Conservation (phyloP, 345 rosid genomes). For the Dipteronia sinensis region DNA sequence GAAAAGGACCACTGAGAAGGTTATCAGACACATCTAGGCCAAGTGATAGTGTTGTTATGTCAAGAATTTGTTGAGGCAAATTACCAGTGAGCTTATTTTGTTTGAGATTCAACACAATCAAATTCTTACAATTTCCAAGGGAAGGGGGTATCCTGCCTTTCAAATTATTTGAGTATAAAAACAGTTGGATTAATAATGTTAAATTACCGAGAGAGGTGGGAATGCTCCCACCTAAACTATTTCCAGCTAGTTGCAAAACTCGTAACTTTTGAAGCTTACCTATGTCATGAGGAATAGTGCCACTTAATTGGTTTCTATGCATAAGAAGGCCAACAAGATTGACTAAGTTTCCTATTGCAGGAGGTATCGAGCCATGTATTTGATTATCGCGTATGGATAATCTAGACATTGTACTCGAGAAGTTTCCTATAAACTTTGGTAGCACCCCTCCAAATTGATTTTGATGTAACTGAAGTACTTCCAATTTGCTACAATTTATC, state of each 20-base stretch:
- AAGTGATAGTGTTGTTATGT: no score
- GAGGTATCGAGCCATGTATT: conserved; percentile 3
- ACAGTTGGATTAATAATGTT: no score
- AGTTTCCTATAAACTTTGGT: neutral
- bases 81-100: no score
- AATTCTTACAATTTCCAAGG: no score
- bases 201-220: no score
- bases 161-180: no score
- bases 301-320: neutral
- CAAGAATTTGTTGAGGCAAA: no score
- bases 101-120: no score
- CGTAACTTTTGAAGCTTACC: conserved; percentile 14
- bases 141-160: no score
- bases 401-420: neutral
- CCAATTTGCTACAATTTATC: conserved; percentile 13
- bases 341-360: conserved; percentile 20
- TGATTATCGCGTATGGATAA: neutral
- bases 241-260: neutral
- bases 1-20: no score
- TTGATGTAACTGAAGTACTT: accelerated
- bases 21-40: no score
- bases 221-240: neutral
- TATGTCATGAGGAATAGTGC: neutral
- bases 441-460: conserved; percentile 24
- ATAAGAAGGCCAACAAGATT: neutral